Conservation (phyloP, 352 stramenopile genomes). For the Phytophthora uliginosa region DNA sequence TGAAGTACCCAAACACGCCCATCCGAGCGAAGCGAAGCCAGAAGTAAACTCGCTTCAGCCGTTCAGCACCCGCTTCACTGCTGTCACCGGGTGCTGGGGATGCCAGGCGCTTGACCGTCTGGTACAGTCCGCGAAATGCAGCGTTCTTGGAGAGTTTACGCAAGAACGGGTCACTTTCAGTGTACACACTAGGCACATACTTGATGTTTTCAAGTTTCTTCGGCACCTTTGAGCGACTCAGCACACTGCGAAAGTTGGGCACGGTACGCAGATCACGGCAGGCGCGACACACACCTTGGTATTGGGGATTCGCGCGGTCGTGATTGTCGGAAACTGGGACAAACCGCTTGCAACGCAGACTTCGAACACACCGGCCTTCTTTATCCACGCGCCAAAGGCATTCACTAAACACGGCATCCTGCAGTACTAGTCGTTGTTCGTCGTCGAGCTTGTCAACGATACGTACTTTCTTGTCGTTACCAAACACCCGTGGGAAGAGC, state of each 20-base stretch:
- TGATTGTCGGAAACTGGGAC: slow-evolving; percentile 38
- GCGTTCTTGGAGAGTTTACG: slow-evolving; percentile 85
- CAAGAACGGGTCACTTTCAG: slow-evolving; percentile 81
- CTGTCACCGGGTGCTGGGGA: slow-evolving; percentile 8
- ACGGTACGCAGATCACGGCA: slow-evolving; percentile 74
- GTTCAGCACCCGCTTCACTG: slow-evolving; percentile 20
- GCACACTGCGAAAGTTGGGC: slow-evolving; percentile 81
- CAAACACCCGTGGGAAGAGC: slow-evolving; percentile 73
- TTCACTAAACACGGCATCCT: slow-evolving; percentile 83
- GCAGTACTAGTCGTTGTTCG: slow-evolving; percentile 62
- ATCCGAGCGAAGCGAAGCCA: slow-evolving; percentile 82
- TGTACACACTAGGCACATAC: slow-evolving; percentile 81
- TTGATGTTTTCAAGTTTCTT: slow-evolving; percentile 88
- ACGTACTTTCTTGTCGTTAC: slow-evolving; percentile 63
- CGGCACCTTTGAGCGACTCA: slow-evolving; percentile 74
- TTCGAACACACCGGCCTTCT: slow-evolving; percentile 75
- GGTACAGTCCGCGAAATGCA: slow-evolving; percentile 73
- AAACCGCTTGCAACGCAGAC: slow-evolving; percentile 68
- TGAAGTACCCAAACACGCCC: slow-evolving; percentile 79
- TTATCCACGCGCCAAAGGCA: slow-evolving; percentile 88
- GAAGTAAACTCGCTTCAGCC: slow-evolving; percentile 61
- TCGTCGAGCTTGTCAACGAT: slow-evolving; percentile 69
- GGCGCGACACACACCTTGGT: slow-evolving; percentile 65
- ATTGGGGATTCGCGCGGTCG: slow-evolving; percentile 28
- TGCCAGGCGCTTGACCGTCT: slow-evolving; percentile 57